Base-by-base conservation (phyloP, 768 basidiomycete genomes). In the Tremella mesenterica region DNA sequence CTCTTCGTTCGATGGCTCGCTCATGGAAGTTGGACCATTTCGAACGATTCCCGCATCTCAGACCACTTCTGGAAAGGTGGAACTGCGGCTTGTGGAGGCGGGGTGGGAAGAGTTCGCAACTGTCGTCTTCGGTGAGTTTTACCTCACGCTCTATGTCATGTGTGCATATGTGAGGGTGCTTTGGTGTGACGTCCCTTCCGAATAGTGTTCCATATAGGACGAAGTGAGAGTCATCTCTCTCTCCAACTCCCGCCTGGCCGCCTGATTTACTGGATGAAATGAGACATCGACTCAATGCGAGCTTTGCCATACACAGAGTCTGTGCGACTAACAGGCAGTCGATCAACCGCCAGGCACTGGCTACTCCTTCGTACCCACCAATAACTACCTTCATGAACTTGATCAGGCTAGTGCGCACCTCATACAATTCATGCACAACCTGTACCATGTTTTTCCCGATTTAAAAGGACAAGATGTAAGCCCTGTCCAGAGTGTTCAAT, bases 51-150 rank as follows among this genome's bases (percentile, higher is more conserved):
- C 63, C 18, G 61, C 58, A 21, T 50, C 44, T 25, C 64, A 63
- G 57, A 69, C 66, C 5, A 52, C 46, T 75, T 84, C 73, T 80
- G 82, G 48, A 76, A 81, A 14, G 83, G 86, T 51, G 80, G 84
- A 73, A 3, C 79, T 92, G 57, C 81, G 80, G 62, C 79, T 82
- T 18, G 76, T 81, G 8, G 84, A 89, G 5, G 90, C 91, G 25
- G 91, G 91, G 8, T 97, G 93, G 93, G 91, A 97, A 68, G 93
- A 97, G 70, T 96, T 93, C 70, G 84, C 87, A 21, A 91, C 86
- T 29, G 83, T 97, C 76, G 83, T 97, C 52, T 96, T 86, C 64
- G 75, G 93, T 96, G 62, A 68, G 86, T 76, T n/a, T 51, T 10
- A 33, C 44, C 16, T 50, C 16, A n/a, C n/a, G n/a, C n/a, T 14